phyloP scores from a whole-genome alignment of 768 basidiomycete genomes.

The Mycena alexandri region DNA sequence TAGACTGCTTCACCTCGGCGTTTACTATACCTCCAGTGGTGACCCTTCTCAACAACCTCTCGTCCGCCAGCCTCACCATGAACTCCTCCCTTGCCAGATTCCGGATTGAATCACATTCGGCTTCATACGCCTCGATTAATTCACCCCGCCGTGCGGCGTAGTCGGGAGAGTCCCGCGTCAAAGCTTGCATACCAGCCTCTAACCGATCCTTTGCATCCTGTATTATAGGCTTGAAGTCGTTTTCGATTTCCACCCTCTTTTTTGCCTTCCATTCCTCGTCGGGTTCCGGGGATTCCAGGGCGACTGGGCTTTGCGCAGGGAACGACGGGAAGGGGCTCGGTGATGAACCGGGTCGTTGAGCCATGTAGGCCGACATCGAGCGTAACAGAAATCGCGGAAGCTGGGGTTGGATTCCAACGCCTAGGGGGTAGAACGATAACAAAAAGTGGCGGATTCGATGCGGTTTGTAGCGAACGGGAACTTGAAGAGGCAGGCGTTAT shows the following conservation, averaged over 20 bases:
- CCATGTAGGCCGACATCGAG: slow-evolving; percentile 23
- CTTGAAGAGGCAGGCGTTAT: slow-evolving; percentile 32
- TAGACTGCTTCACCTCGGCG: neutral
- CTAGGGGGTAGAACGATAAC: slow-evolving; percentile 18
- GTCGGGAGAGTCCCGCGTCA: neutral
- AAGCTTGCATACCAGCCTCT: slow-evolving; percentile 49
- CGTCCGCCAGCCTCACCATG: neutral
- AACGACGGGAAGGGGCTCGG: neutral
- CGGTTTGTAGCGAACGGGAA: slow-evolving; percentile 33
- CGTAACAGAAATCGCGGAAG: slow-evolving; percentile 13
- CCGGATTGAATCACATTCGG: neutral
- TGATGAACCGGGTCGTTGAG: slow-evolving; percentile 35
- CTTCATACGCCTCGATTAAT: neutral
- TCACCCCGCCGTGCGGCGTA: neutral
- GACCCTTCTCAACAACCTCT: slow-evolving; percentile 14
- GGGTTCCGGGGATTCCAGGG: slow-evolving; percentile 57
- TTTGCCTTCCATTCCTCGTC: slow-evolving; percentile 67
- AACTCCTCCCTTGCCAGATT: slow-evolving; percentile 19
- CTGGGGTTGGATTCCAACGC: slow-evolving; percentile 4
- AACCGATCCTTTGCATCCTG: slow-evolving; percentile 75
- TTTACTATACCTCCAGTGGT: slow-evolving; percentile 6
- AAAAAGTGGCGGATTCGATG: slow-evolving; percentile 29
- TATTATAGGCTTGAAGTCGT: slow-evolving; percentile 56
- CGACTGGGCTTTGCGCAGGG: slow-evolving; percentile 13
- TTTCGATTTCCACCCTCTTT: slow-evolving; percentile 64